Evolutionary conservation across 495 filamentous ascomycete genomes (phyloP), one percentile per base, ranked within the genome.

Genomic region (Zalerion maritima): DNA sequence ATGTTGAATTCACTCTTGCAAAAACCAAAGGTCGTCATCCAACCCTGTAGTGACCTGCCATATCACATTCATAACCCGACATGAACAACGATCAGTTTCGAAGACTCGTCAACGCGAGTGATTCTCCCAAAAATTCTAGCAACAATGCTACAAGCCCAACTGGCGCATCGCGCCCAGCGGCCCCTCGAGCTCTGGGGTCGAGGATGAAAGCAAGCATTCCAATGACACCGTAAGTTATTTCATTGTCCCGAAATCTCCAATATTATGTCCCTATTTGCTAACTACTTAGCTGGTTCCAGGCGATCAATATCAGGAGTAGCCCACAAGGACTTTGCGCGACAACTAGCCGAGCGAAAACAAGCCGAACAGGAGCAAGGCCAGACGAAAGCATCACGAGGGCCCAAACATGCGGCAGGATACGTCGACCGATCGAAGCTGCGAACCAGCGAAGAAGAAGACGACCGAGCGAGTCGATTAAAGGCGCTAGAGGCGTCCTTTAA

Each of bases 41-140:
- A n/a, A n/a, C n/a, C n/a, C n/a, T n/a, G n/a, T n/a, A n/a, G n/a
- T n/a, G n/a, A n/a, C n/a, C n/a, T n/a, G n/a, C n/a, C n/a, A n/a
- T n/a, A n/a, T n/a, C n/a, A n/a, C n/a, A n/a, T n/a, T n/a, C n/a
- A n/a, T n/a, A n/a, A n/a, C n/a, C n/a, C n/a, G n/a, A 27, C 16
- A 97, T 97, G 89, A 93, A 97, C 50, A 94, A 96, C 68, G 69
- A 81, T 11, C 82, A 97, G 48, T 97, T 97, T 48, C 85, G 89
- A 28, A 75, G 78, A 31, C 71, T 97, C n/a, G 47, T 97, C 6
- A 57, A 73, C 22, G 67, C 54, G 13, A 60, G n/a, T n/a, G n/a
- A 58, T 20, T 34, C 50, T 6, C 38, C 46, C 23, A 66, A 60
- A 42, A 44, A 41, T 29, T 50, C 21, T 31, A 35, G 24, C 28